These are phyloP conservation scores for Pseudogymnoascus sp. DNA, from an alignment of 2,329 filamentous ascomycete genomes.

Conservation along the genomic window DNA sequence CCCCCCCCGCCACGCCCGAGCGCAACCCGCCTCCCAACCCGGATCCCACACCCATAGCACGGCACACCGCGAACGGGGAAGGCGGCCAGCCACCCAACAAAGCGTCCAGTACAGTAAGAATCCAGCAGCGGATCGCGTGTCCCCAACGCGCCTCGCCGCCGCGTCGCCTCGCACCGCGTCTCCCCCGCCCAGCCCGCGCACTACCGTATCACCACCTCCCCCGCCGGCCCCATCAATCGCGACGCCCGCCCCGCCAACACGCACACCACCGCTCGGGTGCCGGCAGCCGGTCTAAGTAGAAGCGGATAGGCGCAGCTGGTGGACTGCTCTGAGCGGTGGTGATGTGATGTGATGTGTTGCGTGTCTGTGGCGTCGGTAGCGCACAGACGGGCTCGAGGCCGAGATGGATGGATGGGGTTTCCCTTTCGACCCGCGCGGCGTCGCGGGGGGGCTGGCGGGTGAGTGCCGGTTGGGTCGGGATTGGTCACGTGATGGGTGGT, in stretches of 20 bases:
- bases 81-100: not conserved
- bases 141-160: not conserved
- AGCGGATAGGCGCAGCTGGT: not conserved
- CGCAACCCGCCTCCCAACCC: not conserved
- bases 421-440: too few relatives aligned
- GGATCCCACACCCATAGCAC: not conserved
- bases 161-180: not conserved
- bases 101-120: not conserved
- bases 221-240: not conserved
- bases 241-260: not conserved
- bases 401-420: too few relatives aligned
- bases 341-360: too few relatives aligned
- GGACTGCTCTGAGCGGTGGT: not conserved
- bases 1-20: not conserved
- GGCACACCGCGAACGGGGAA: not conserved
- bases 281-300: not conserved
- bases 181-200: not conserved
- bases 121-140: not conserved
- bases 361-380: too few relatives aligned
- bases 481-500: not conserved
- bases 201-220: not conserved
- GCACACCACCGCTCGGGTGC: not conserved
- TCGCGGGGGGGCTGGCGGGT: too few relatives aligned
- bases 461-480: too few relatives aligned
- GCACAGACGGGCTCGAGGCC: too few relatives aligned